phyloP scores from a whole-genome alignment of 1,284 basidiomycete species.

The Meripilus lineatus region DNA sequence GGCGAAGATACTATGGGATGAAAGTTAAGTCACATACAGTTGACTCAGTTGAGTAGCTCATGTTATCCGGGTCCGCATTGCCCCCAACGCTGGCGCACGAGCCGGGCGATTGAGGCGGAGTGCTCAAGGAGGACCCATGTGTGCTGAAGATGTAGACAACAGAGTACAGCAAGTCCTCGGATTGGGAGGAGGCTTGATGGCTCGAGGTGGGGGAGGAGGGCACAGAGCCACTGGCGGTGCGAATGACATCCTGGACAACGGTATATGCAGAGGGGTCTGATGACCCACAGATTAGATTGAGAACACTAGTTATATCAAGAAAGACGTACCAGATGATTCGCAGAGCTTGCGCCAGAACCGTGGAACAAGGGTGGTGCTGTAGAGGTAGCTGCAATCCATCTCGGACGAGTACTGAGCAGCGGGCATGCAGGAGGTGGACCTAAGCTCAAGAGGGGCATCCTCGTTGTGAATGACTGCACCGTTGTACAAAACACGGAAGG shows the following conservation, averaged over 20 bases:
- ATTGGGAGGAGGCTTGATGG: constrained; percentile 20
- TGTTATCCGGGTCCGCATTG: constrained; percentile 18
- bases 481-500: constrained; percentile 46
- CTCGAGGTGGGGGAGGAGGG: constrained; percentile 7
- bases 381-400: constrained; percentile 38
- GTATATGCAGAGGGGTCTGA: constrained; percentile 56
- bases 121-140: constrained; percentile 8
- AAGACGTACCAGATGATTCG: constrained; percentile 42
- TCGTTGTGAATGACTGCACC: constrained; percentile 49
- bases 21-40: constrained; percentile 16
- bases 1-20: background rate
- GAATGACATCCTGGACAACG: constrained; percentile 49
- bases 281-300: constrained; percentile 3
- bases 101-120: constrained; percentile 20
- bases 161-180: no score
- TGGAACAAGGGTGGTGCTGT: constrained; percentile 57
- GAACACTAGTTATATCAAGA: background rate
- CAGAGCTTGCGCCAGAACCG: constrained; percentile 56
- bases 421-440: constrained; percentile 21
- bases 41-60: constrained; percentile 20
- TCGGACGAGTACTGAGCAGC: constrained; percentile 28
- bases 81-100: constrained; percentile 15
- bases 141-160: constrained; percentile 25
- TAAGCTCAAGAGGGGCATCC: constrained; percentile 37
- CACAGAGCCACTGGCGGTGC: constrained; percentile 5